phyloP scores from a whole-genome alignment of 1,284 basidiomycete genomes.

The Cutaneotrichosporon sp. region DNA sequence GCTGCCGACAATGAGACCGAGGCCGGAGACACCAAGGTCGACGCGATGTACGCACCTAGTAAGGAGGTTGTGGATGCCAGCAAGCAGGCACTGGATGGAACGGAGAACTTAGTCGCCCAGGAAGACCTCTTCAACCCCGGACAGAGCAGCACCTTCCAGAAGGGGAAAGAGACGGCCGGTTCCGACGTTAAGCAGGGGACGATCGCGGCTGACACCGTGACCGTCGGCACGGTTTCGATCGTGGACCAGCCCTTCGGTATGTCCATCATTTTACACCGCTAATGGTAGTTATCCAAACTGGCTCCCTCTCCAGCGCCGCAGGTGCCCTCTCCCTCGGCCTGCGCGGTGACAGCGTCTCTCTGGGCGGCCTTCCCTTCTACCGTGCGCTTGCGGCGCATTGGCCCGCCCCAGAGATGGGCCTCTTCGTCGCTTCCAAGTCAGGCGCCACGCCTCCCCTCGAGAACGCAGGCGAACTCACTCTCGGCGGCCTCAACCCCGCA shows the following conservation, averaged over 20 bases:
- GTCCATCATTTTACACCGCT: not conserved
- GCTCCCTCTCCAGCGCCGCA: not conserved
- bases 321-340: not conserved
- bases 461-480: conserved; percentile 2
- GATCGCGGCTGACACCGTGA: conserved; percentile 7
- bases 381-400: not conserved
- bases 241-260: conserved; percentile 8
- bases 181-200: not conserved
- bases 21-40: not conserved
- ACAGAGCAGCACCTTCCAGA: not conserved
- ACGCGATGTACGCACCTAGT: not conserved
- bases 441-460: not conserved
- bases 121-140: not conserved
- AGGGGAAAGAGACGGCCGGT: not conserved
- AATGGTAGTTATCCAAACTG: not conserved
- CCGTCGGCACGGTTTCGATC: not conserved
- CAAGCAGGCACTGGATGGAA: not conserved
- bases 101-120: not conserved
- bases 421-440: not conserved
- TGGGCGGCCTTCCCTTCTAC: conserved; percentile 1
- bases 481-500: conserved; percentile 8
- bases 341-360: not conserved
- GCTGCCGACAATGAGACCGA: not conserved
- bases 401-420: not conserved
- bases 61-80: not conserved